Base-by-base conservation (phyloP, 345 rosid genomes). In the Melaleuca alternifolia region DNA sequence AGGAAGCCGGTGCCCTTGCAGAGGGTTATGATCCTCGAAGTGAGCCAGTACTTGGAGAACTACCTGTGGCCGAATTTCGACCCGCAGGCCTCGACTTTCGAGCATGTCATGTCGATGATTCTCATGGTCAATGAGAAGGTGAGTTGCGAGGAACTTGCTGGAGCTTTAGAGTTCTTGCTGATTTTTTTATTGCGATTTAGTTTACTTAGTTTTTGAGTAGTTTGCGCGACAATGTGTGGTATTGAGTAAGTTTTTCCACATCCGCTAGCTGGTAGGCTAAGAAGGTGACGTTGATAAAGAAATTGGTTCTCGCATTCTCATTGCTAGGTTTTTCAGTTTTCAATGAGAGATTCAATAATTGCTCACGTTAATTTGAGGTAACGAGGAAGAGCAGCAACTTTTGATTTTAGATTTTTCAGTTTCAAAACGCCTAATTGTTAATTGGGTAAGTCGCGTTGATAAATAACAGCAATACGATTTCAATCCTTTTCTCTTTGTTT, bases 101-200 rank as follows among this genome's bases (percentile, higher is more conserved):
- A 97, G 95, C 99, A 97, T 88, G 95, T 95, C 10, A 97, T 97
- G 98, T 97, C 99, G 24, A 95, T 97, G 98, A 95, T 96, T 85
- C 95, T 97, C 84, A 97, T 97, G 99, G 91, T 97, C 75, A 97
- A 97, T 86, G 99, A 88, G 84, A 88, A 88, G 89, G 89, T 85
- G 84, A 51, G 81, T 71, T 18, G 26, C 48, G 81, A 16, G 87
- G 61, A 18, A 11, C 54, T 51, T 75, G 82, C 50, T 37, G 81
- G 48, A 71, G 81, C 81, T 71, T 71, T 71, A 71, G 81, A 71
- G 81, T 48, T 37, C 33, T 71, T 37, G 26, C 48, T 41, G 14
- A 50, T 79, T 46, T 26, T 24, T 23, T 28, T 54, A 41, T 46
- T 23, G 54, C 24, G 21, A 37, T 37, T 37, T 71, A 20, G 13